Evolutionary conservation across 495 filamentous ascomycete species (phyloP).

Genomic region (Talaromyces liani): DNA sequence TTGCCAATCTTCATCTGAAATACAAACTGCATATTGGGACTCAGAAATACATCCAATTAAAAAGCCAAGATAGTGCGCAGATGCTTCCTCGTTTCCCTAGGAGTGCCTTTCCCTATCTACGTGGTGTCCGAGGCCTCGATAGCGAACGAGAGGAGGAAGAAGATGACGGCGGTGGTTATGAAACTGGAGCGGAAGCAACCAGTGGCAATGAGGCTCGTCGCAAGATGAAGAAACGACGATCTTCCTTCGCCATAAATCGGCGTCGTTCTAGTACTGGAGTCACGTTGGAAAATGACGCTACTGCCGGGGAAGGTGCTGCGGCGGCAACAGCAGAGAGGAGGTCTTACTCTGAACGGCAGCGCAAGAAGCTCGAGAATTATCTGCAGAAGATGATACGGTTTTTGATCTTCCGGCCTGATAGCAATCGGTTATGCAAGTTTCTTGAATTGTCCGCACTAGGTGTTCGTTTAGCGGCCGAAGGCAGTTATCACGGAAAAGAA

Average conservation of each 20-base stretch:
- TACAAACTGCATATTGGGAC: constrained; percentile 80
- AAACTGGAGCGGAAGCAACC: constrained; percentile 47
- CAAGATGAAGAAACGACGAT: constrained; percentile 57
- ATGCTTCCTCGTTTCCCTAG: constrained; percentile 79
- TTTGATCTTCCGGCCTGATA: constrained; percentile 92
- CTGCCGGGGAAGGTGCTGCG: constrained; percentile 25
- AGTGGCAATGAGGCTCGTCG: constrained; percentile 50
- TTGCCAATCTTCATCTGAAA: constrained; percentile 84
- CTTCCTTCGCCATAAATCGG: constrained; percentile 46
- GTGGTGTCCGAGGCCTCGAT: constrained; percentile 70
- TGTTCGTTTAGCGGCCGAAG: constrained; percentile 90
- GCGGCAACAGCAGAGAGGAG: constrained; percentile 25
- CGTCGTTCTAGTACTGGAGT: constrained; percentile 51
- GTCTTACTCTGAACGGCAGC: constrained; percentile 62
- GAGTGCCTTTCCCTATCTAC: constrained; percentile 85
- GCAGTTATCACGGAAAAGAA: constrained; percentile 96
- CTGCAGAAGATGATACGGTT: constrained; percentile 90
- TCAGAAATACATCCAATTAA: constrained; percentile 67
- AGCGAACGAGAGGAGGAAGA: constrained; percentile 79
- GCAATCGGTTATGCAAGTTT: constrained; percentile 93
- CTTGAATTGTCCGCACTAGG: constrained; percentile 91
- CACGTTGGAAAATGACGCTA: constrained; percentile 36
- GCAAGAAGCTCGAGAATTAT: constrained; percentile 83
- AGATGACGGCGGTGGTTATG: constrained; percentile 52
- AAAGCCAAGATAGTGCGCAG: constrained; percentile 43